These are phyloP conservation scores for Camellia japonica DNA, from an alignment of 148 eudicot species.

Conservation along the genomic window DNA sequence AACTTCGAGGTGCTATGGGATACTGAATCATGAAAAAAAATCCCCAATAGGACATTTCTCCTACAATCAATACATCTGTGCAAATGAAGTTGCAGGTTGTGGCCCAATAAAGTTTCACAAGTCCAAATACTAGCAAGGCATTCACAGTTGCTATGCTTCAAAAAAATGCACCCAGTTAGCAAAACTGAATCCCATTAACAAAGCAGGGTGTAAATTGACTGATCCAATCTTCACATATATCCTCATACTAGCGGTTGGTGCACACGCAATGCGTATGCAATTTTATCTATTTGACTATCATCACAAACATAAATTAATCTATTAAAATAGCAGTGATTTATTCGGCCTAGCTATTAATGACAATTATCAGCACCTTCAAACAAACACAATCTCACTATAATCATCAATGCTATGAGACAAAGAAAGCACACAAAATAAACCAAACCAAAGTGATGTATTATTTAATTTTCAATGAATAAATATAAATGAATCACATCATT, in stretches of 20 bases:
- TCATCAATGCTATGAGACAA: too few relatives aligned
- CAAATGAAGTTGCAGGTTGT: slow-evolving; percentile 8
- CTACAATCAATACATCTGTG: background rate
- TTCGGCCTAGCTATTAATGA: too few relatives aligned
- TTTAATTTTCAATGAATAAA: too few relatives aligned
- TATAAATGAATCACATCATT: too few relatives aligned
- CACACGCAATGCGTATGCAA: too few relatives aligned
- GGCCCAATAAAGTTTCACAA: background rate
- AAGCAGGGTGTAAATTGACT: background rate
- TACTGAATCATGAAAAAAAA: background rate
- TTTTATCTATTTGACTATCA: too few relatives aligned
- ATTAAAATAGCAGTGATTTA: too few relatives aligned
- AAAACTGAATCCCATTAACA: background rate
- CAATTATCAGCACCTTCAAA: too few relatives aligned
- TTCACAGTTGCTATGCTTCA: background rate
- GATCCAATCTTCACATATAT: background rate
- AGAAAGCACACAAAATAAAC: too few relatives aligned
- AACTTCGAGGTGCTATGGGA: background rate
- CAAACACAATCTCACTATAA: too few relatives aligned
- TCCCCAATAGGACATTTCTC: background rate
- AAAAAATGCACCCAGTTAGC: background rate
- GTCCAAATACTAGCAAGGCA: background rate
- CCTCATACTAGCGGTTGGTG: background rate
- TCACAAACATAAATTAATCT: too few relatives aligned
- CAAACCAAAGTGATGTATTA: too few relatives aligned